Conservation (phyloP, 164 flowering plant genomes). For the Piper betle region DNA sequence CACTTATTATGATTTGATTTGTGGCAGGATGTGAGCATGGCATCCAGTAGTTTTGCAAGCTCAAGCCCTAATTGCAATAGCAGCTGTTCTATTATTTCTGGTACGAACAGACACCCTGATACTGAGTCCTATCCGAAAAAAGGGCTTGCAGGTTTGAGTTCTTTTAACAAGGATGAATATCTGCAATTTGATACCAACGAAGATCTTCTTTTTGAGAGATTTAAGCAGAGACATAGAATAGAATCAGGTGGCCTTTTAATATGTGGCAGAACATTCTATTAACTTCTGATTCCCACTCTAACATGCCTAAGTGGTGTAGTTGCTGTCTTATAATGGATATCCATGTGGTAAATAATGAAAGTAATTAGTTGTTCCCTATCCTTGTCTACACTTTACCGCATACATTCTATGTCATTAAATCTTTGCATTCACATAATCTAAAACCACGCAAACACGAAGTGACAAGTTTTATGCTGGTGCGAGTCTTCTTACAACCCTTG, state of each 20-base stretch:
- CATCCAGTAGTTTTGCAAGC: background rate
- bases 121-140: background rate
- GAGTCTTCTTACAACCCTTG: too few species aligned
- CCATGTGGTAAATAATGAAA: background rate
- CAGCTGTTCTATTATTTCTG: background rate
- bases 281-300: too few species aligned
- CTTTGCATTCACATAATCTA: too few species aligned
- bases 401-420: too few species aligned
- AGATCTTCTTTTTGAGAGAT: constrained; percentile 43
- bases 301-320: background rate
- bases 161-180: constrained; percentile 33
- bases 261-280: constrained; percentile 20
- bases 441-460: too few species aligned
- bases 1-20: background rate
- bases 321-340: background rate
- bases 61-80: background rate
- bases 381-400: background rate
- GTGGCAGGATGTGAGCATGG: constrained; percentile 4
- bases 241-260: constrained; percentile 52
- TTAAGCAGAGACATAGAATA: constrained; percentile 41
- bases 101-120: background rate
- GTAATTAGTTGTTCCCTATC: background rate
- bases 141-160: background rate
- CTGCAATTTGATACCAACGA: constrained; percentile 27
- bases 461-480: too few species aligned